Base-by-base conservation (phyloP, 352 stramenopile species). In the Globisporangium acanthophoron region DNA sequence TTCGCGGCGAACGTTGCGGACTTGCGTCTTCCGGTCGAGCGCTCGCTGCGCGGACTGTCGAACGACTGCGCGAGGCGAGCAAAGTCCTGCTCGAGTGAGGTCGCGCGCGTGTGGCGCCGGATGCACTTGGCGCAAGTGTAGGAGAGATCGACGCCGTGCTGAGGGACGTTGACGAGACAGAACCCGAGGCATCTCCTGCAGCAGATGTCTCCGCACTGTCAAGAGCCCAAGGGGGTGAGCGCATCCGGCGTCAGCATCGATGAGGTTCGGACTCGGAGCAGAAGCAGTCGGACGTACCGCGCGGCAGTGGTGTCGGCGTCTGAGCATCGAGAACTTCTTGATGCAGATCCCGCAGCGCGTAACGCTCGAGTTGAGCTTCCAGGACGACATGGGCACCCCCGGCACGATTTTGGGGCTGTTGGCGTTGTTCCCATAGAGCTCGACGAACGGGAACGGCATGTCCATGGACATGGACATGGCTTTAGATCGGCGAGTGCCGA, bases 191-290 rank as follows among this genome's bases (percentile, higher is more conserved):
- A 91, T 11, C 76, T 69, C 52, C 76, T 65, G 54, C 78, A 91
- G 56, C 74, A 91, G 56, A 91, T 67, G 41, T 91, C 80, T 16
- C 78, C 80, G 56, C 78, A 89, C 80, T 91, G 59, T 80, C 52
- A 64, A 61, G 20, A 61, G 43, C 15, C 62, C 35, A 48, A 31
- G 37, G 16, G 8, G 61, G 48, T 76, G n/a, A 77, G 66, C 24
- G 24, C 24, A 27, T 27, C 24, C 24, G 24, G 24, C 13, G 6
- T n/a, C 35, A 7, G 3, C 6, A 39, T 27, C 24, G 24, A 27
- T 27, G 24, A 27, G 24, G 24, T 27, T 27, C 24, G 24, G 24
- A 27, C 1, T 27, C 24, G 24, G 24, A 27, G 24, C 24, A 1
- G 24, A 27, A 27, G 24, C 24, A 27, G 24, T 27, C 3, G 24